Conservation (phyloP, 176 grass and related monocot species). For the Juncus inflexus region DNA sequence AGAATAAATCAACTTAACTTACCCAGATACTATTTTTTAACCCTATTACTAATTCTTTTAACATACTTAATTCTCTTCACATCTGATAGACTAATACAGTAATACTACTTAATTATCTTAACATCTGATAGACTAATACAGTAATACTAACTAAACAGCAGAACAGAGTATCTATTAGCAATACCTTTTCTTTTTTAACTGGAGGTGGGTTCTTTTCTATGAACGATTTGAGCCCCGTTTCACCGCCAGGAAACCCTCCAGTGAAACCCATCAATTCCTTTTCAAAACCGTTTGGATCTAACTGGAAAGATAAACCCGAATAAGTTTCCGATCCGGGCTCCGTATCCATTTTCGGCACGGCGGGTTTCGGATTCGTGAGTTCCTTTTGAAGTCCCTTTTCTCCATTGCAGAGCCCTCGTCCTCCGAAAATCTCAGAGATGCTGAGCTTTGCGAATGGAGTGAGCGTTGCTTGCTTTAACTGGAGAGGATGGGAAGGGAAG, state of each 20-base stretch:
- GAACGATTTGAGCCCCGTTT: slow-evolving; percentile 68
- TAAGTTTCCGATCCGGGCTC: neutral
- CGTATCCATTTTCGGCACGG: too few relatives aligned
- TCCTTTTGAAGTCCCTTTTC: slow-evolving; percentile 17
- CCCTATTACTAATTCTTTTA: too few relatives aligned
- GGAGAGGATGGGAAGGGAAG: slow-evolving; percentile 5
- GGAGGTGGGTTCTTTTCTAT: slow-evolving; percentile 70
- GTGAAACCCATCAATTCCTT: slow-evolving; percentile 87
- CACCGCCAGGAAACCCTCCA: slow-evolving; percentile 84
- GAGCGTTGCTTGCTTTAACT: neutral
- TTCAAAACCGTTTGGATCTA: slow-evolving; percentile 49
- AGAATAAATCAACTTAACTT: too few relatives aligned
- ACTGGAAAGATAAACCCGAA: neutral
- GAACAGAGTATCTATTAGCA: neutral
- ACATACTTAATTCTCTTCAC: too few relatives aligned
- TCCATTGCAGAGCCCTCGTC: slow-evolving; percentile 17
- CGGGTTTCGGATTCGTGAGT: slow-evolving; percentile 9
- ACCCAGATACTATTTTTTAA: too few relatives aligned
- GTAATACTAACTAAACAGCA: neutral
- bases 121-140: too few relatives aligned
- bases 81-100: too few relatives aligned
- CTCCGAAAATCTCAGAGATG: slow-evolving; percentile 11
- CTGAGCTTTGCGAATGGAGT: slow-evolving; percentile 5
- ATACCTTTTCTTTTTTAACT: slow-evolving; percentile 19
- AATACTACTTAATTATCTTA: too few relatives aligned